Base-by-base conservation (phyloP, 192 early-diverging fungal genomes). In the Linnemannia schmuckeri region DNA sequence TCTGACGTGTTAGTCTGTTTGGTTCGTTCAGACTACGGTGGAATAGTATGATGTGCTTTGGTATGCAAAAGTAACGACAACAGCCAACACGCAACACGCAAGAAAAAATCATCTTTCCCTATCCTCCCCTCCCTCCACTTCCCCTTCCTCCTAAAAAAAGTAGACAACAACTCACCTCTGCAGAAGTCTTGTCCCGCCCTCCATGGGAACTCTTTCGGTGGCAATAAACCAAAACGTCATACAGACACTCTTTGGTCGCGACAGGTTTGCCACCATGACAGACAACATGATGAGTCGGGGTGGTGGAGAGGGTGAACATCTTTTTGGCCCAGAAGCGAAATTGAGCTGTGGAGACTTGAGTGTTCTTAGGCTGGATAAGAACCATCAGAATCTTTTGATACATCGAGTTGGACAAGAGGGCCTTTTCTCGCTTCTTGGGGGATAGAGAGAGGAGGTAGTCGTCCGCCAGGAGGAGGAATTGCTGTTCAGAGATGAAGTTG, bases 261-360 rank as follows among this genome's bases (percentile, higher is more conserved):
- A 92, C 88, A 27, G 91, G 91, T 33, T 92, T 92, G 35, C 90
- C 90, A 10, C 90, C 85, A 81, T 92, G 91, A 49, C 87, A 89
- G 15, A 92, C 85, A 20, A 89, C 78, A 72, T 90, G 88, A 6
- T 81, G 77, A 0, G 81, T 84, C 1, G 81, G 57, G 7, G 80
- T 80, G 1, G 85, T 89, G 9, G 83, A 88, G 22, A 92, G 82
- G 13, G 87, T 84, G 79, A 92, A 92, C 91, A 92, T 92, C 40
- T 92, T 92, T 57, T 92, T 92, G 10, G 90, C 91, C 91, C 91
- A 92, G 77, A 92, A 92, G 12, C 91, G 86, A 68, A 92, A 92
- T 70, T 92, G 91, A 0, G 91, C 91, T 12, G 91, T 92, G 12
- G 91, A 92, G 37, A 92, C 86, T 35, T 89, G 78, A 10, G 91